A percentile compares a stretch with the other conserved stretches of the same genome.
Conservation (phyloP, 2,329 filamentous ascomycete genomes). For the Cladosporium sp. region DNA sequence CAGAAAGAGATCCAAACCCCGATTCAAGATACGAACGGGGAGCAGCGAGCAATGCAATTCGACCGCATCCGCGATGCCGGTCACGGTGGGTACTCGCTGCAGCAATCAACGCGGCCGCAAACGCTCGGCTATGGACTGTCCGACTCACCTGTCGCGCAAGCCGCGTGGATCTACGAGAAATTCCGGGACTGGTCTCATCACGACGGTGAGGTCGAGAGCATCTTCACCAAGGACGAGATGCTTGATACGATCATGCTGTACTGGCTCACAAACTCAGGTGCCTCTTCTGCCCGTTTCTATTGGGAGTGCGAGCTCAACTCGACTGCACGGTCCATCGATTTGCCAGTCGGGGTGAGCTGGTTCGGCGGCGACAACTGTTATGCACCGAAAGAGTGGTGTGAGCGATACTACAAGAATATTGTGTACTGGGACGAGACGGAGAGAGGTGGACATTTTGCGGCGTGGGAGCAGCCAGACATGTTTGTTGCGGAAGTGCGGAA, state of each 20-base stretch:
- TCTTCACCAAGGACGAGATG: constrained; percentile 27
- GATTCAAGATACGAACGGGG: constrained; percentile 11
- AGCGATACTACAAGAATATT: constrained; percentile 16
- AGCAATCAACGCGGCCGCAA: constrained; percentile 66
- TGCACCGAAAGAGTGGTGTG: constrained; percentile 17
- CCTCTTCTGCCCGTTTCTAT: constrained; percentile 24
- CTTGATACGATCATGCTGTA: constrained; percentile 27
- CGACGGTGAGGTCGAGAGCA: constrained; percentile 15
- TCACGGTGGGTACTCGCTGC: constrained; percentile 50
- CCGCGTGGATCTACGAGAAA: constrained; percentile 24
- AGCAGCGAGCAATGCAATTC: constrained; percentile 9
- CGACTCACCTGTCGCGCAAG: constrained; percentile 21
- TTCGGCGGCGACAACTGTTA: constrained; percentile 16
- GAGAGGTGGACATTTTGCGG: constrained; percentile 17
- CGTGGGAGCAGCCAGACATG: constrained; percentile 14
- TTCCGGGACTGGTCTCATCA: constrained; percentile 15
- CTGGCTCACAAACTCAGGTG: constrained; percentile 25
- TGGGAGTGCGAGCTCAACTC: constrained; percentile 23
- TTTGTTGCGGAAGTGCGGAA: constrained; percentile 16
- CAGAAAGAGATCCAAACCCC: constrained; percentile 17
- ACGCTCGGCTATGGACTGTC: constrained; percentile 53
- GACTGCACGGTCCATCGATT: constrained; percentile 20
- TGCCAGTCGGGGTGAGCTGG: constrained; percentile 24
- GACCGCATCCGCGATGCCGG: neutral
- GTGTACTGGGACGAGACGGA: constrained; percentile 16